Evolutionary conservation across 495 filamentous ascomycete species (phyloP).

Genomic region (Astrothelium subdiscretum): DNA sequence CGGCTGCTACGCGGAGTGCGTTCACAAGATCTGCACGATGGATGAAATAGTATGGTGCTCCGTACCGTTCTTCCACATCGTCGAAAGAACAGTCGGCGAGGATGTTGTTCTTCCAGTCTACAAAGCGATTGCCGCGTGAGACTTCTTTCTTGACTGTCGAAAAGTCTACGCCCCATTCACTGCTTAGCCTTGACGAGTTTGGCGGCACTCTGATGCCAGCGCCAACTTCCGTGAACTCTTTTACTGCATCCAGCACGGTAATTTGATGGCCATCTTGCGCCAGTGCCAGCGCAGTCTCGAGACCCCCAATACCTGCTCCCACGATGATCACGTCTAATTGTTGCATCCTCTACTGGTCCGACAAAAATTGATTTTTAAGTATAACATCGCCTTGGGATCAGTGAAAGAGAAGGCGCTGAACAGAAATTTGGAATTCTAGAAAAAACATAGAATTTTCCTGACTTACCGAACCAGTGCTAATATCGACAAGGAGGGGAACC

Average conservation of each 20-base stretch:
- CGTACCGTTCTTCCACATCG: slow-evolving; percentile 9
- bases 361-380: not conserved
- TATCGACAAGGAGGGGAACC: too few species aligned
- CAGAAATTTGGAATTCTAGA: not conserved
- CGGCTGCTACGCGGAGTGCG: slow-evolving; percentile 4
- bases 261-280: slow-evolving; percentile 11
- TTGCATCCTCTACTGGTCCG: not conserved
- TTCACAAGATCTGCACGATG: slow-evolving; percentile 10
- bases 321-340: slow-evolving; percentile 11
- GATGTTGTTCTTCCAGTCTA: slow-evolving; percentile 9
- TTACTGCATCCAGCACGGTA: slow-evolving; percentile 13
- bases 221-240: slow-evolving; percentile 14
- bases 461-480: too few species aligned
- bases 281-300: slow-evolving; percentile 11
- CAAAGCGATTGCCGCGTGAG: slow-evolving; percentile 10
- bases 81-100: slow-evolving; percentile 9
- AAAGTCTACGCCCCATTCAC: slow-evolving; percentile 10
- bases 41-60: slow-evolving; percentile 14
- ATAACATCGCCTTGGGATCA: not conserved
- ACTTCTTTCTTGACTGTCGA: slow-evolving; percentile 9
- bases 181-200: slow-evolving; percentile 10
- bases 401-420: not conserved
- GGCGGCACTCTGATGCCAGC: slow-evolving; percentile 17
- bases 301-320: slow-evolving; percentile 15
- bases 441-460: not conserved